Evolutionary conservation across 352 stramenopile species (phyloP).

Genomic region (Phytophthora pseudosyringae): DNA sequence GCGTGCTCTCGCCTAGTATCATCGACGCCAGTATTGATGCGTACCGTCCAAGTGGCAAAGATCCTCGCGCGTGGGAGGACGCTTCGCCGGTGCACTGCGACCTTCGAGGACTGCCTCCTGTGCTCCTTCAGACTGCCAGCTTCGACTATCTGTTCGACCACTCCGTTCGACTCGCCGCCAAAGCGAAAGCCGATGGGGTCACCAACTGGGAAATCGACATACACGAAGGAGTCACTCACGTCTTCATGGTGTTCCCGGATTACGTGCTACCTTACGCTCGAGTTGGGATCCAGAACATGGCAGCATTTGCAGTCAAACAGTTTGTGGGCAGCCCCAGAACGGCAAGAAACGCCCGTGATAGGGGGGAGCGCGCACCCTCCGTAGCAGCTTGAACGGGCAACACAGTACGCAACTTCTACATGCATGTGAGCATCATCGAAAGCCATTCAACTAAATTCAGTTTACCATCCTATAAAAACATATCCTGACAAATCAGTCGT

Average conservation of each 20-base stretch:
- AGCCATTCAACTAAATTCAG: too few species aligned
- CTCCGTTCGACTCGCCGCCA: slow-evolving; percentile 23
- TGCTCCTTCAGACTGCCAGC: slow-evolving; percentile 30
- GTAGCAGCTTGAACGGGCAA: too few species aligned
- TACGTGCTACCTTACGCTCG: slow-evolving; percentile 27
- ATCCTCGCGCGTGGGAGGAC: slow-evolving; percentile 17
- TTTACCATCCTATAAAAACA: too few species aligned
- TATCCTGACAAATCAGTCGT: too few species aligned
- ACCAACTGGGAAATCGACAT: slow-evolving; percentile 34
- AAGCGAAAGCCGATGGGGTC: slow-evolving; percentile 33
- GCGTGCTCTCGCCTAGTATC: slow-evolving; percentile 11
- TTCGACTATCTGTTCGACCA: slow-evolving; percentile 26
- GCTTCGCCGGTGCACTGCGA: slow-evolving; percentile 35
- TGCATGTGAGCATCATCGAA: too few species aligned
- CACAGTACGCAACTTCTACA: too few species aligned
- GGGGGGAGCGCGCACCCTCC: too few species aligned
- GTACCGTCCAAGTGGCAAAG: slow-evolving; percentile 8
- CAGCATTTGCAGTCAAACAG: slow-evolving; percentile 22
- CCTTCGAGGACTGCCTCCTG: slow-evolving; percentile 20
- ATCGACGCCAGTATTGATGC: slow-evolving; percentile 2
- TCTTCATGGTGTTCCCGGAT: slow-evolving; percentile 30
- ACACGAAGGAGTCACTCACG: slow-evolving; percentile 25
- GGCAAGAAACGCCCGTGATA: neutral
- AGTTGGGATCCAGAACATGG: slow-evolving; percentile 24
- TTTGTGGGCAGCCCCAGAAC: neutral